Conservation (phyloP, 345 rosid species). For the Populus deltoides region DNA sequence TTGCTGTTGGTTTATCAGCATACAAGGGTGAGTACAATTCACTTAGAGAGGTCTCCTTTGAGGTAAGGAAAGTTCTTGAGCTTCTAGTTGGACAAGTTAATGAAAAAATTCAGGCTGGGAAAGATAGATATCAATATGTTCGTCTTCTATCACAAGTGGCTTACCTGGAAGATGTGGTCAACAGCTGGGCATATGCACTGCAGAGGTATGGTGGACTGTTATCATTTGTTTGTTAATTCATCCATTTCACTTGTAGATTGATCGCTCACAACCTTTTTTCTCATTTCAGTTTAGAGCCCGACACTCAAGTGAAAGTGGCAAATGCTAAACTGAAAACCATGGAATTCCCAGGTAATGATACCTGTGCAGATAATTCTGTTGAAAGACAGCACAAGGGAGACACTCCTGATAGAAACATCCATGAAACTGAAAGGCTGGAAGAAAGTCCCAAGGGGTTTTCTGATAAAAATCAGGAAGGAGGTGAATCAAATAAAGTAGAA, state of each 20-base stretch:
- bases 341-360: slow-evolving; percentile 25
- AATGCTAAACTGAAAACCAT: slow-evolving; percentile 33
- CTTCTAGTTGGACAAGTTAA: slow-evolving; percentile 71
- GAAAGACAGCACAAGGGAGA: slow-evolving; percentile 30
- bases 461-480: slow-evolving; percentile 28
- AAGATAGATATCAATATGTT: slow-evolving; percentile 66
- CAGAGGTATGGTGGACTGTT: slow-evolving; percentile 53
- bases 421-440: slow-evolving; percentile 29
- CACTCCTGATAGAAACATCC: slow-evolving; percentile 20
- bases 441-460: slow-evolving; percentile 20
- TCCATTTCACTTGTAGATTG: background rate
- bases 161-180: slow-evolving; percentile 84
- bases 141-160: slow-evolving; percentile 90
- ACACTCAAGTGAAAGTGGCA: slow-evolving; percentile 36
- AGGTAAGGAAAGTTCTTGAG: slow-evolving; percentile 86
- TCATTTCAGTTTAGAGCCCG: slow-evolving; percentile 63
- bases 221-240: slow-evolving; percentile 9
- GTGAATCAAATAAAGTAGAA: slow-evolving; percentile 27
- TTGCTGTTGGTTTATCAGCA: slow-evolving; percentile 84
- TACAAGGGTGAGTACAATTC: slow-evolving; percentile 73
- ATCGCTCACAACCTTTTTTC: slow-evolving; percentile 1
- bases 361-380: slow-evolving; percentile 22
- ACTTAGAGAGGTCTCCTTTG: slow-evolving; percentile 69
- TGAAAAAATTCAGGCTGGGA: slow-evolving; percentile 73
- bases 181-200: slow-evolving; percentile 79